These are phyloP conservation scores for Coprinopsis cinerea DNA, from an alignment of 768 basidiomycete genomes.

Conservation along the genomic window DNA sequence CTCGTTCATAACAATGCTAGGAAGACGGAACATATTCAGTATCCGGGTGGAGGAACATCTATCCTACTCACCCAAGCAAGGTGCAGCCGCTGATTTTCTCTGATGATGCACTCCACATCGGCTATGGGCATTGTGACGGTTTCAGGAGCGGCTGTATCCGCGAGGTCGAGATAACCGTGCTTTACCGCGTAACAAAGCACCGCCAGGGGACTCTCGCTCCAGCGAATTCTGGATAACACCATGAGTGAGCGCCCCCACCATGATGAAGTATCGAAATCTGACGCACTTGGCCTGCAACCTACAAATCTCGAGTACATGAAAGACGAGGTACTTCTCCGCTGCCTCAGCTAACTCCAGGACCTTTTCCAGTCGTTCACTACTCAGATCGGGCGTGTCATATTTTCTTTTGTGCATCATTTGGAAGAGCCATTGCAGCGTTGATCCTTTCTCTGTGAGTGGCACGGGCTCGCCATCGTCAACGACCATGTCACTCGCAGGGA, in stretches of 20 bases:
- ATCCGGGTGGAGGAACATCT: too few species aligned
- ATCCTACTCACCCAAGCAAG: background rate
- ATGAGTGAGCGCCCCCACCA: too few species aligned
- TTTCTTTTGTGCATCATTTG: constrained; percentile 8
- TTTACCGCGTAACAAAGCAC: background rate
- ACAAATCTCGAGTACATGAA: constrained; percentile 5
- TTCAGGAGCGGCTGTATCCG: constrained; percentile 3
- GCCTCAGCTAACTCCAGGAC: constrained; percentile 4
- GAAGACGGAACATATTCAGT: too few species aligned
- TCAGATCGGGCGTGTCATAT: background rate
- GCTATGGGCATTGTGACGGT: background rate
- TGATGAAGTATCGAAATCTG: background rate
- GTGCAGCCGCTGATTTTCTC: background rate
- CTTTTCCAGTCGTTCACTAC: background rate
- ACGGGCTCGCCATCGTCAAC: background rate
- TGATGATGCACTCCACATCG: background rate
- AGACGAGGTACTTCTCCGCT: constrained; percentile 10
- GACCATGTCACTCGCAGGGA: background rate
- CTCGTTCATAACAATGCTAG: background rate
- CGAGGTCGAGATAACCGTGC: background rate
- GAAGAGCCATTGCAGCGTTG: constrained; percentile 5
- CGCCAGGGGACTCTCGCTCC: background rate
- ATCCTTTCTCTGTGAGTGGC: background rate
- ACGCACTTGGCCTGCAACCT: constrained; percentile 2
- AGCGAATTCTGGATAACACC: background rate